A percentile compares a stretch with the other conserved stretches of the same genome.
Evolutionary conservation across 176 grass and related monocot species (phyloP).

Genomic region (sorghum (Sorghum bicolor)): DNA sequence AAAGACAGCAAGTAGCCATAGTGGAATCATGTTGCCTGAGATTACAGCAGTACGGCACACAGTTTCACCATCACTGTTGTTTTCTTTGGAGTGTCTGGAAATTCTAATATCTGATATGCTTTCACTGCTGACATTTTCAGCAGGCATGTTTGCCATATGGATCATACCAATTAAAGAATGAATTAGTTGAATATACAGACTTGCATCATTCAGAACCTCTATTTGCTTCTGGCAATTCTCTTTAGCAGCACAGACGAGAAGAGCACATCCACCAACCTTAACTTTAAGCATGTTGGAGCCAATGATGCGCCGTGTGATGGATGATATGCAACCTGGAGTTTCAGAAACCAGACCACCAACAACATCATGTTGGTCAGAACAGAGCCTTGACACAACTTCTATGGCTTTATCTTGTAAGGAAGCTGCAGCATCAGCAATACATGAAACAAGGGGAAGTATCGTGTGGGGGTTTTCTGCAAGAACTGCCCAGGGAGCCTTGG

Average conservation of each 20-base stretch:
- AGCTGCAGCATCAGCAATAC: conserved; percentile 76
- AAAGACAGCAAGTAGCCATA: conserved; percentile 92
- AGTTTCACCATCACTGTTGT: conserved; percentile 47
- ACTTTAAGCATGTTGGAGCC: conserved; percentile 70
- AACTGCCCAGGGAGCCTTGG: conserved; percentile 84
- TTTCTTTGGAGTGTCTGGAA: conserved; percentile 60
- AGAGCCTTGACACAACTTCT: conserved; percentile 86
- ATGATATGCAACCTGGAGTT: conserved; percentile 67
- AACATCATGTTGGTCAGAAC: conserved; percentile 70
- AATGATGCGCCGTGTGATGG: conserved; percentile 70
- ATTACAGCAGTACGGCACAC: conserved; percentile 67
- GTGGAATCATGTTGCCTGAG: conserved; percentile 87
- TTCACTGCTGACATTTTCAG: conserved; percentile 61
- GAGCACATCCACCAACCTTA: conserved; percentile 86
- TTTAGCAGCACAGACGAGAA: conserved; percentile 89
- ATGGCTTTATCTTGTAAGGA: conserved; percentile 97
- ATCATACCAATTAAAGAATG: conserved; percentile 90
- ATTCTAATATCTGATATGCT: conserved; percentile 79
- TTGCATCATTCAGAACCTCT: conserved; percentile 74
- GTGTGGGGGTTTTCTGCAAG: conserved; percentile 90
- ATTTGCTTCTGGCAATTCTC: conserved; percentile 75
- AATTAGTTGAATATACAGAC: conserved; percentile 61
- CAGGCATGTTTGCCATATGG: conserved; percentile 54
- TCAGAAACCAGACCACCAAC: conserved; percentile 84
- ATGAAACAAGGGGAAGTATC: conserved; percentile 81